A percentile compares a stretch with the other conserved stretches of the same genome.
These are phyloP conservation scores for Linderniella brevidens DNA, from an alignment of 257 asterid genomes.

Conservation along the genomic window DNA sequence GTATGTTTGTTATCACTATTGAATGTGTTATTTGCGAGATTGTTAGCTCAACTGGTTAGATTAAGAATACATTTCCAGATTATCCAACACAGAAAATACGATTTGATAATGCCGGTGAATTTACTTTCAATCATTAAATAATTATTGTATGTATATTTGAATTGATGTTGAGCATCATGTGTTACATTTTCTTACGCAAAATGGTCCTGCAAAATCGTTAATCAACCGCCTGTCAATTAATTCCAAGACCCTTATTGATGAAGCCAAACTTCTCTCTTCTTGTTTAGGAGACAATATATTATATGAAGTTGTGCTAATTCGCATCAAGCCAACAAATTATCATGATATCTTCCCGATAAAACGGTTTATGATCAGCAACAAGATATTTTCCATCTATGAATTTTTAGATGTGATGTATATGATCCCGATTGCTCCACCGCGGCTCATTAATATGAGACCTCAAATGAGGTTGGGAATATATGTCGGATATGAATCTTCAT, in stretches of 20 bases:
- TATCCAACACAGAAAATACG: background rate
- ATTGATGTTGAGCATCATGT: background rate
- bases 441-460: background rate
- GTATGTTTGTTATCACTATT: too few species aligned
- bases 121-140: background rate
- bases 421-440: background rate
- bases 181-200: background rate
- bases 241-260: background rate
- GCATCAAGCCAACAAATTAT: background rate
- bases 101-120: background rate
- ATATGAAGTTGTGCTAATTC: background rate
- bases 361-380: background rate
- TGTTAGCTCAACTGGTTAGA: background rate
- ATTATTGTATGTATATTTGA: background rate
- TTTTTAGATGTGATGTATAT: background rate
- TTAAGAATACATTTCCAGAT: background rate
- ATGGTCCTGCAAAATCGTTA: background rate
- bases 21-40: too few species aligned
- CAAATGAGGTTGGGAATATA: background rate
- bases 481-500: background rate
- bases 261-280: background rate
- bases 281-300: background rate
- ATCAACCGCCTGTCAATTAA: background rate
- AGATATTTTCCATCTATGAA: background rate
- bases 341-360: too few species aligned